Evolutionary conservation across 2,329 filamentous ascomycete species (phyloP), one percentile per base, ranked within the genome.

Genomic region (Pseudocercospora pini-densiflorae): DNA sequence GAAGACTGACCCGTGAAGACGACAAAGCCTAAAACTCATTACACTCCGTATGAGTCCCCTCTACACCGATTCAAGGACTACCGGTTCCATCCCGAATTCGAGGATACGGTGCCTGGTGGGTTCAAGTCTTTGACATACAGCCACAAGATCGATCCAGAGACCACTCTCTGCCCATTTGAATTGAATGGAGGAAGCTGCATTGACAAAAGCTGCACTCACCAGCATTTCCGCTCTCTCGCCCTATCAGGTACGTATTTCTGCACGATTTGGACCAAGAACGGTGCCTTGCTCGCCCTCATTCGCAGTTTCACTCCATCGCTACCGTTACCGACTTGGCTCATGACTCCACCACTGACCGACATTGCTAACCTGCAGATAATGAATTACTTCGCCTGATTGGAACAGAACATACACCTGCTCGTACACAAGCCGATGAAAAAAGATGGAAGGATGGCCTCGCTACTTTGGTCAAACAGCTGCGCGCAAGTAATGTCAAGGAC

Each of bases 111-210:
- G 64, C 78, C 87, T 63, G 90, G 90, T 68, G 94, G 94, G 51
- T 90, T 93, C 76, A 90, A 91, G 76, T 98, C 95, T 70, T 85
- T 96, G 82, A 98, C 94, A 51, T 98, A 94, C 81, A 97, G 92
- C 81, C 92, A 97, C 80, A 90, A 89, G 72, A 97, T 99, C 79
- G 89, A 97, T 77, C 85, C 89, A 24, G 84, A 88, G 67, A 89
- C 87, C 72, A 86, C 87, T 68, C 76, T 98, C 58, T 99, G 95
- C 79, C 90, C 88, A 43, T 90, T 88, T 74, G 92, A 97, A 79
- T 81, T 92, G 69, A 84, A 85, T 57, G 89, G 89, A 61, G 88
- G 88, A n/a, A 82, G 84, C 71, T 98, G 95, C 85, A 89, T 90
- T 72, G 92, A 94, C 75, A 78, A 81, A 66, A 83, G 86, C 62